Conservation (phyloP, 108 stramenopile genomes). For the Cylindrotheca fusiformis region DNA sequence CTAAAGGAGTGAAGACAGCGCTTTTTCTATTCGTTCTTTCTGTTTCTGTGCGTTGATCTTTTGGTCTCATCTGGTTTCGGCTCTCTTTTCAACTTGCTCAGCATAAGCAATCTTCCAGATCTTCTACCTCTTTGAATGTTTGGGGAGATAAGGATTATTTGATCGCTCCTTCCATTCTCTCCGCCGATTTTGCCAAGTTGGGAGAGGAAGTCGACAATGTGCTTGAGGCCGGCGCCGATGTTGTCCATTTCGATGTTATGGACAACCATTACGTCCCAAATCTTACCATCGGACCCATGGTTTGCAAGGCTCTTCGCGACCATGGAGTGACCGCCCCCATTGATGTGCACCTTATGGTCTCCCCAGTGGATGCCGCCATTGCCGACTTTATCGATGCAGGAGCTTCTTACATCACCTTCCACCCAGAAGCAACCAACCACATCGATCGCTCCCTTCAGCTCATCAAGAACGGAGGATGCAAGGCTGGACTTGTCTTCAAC, state of each 20-base stretch:
- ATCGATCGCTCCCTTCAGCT: constrained; percentile 95
- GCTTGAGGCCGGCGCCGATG: constrained; percentile 95
- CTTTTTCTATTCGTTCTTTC: too few species aligned
- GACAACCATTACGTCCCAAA: constrained; percentile 99
- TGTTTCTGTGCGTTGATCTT: not conserved
- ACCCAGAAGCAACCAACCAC: constrained; percentile 96
- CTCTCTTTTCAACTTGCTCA: not conserved
- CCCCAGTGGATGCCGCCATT: constrained; percentile 93
- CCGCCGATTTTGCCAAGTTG: constrained; percentile 96
- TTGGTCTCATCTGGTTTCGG: not conserved
- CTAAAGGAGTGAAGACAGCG: too few species aligned
- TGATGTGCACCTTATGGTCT: constrained; percentile 99
- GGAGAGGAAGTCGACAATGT: constrained; percentile 98
- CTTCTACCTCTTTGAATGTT: constrained; percentile 61
- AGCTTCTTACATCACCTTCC: constrained; percentile 98
- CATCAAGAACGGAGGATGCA: constrained; percentile 94
- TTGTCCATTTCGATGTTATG: constrained; percentile 99
- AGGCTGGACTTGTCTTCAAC: constrained; percentile 98
- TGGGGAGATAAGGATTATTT: constrained; percentile 95
- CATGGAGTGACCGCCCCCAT: constrained; percentile 98
- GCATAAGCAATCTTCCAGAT: constrained; percentile 21
- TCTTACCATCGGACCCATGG: constrained; percentile 98
- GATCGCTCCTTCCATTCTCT: constrained; percentile 98
- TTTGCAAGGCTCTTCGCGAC: constrained; percentile 97
- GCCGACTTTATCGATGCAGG: constrained; percentile 94